Evolutionary conservation across 1,284 basidiomycete species (phyloP), one percentile per base, ranked within the genome.

Genomic region (Ceratobasidium sp.): DNA sequence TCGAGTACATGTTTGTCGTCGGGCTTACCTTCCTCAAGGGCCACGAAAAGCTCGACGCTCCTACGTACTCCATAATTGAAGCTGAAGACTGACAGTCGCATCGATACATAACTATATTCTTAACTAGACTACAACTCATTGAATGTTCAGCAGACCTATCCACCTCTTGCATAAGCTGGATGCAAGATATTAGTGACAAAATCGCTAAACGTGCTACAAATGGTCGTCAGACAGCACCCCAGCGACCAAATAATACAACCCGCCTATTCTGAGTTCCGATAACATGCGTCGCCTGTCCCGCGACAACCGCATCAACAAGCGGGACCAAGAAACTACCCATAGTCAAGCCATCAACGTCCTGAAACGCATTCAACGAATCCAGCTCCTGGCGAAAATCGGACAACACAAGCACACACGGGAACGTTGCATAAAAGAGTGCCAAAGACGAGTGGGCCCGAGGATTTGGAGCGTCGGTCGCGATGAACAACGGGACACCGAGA

Each of bases 1-100:
- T 98, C 74, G 95, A 98, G 83, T 98, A 98, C 84, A 84, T 99
- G 78, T 99, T 99, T 85, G 91, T 98, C 81, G 92, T 98, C 77
- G 94, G 95, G 77, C 84, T 98, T 66, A 85, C 91, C 59, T 92
- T 95, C 85, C 89, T 98, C 80, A 90, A 95, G 78, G 94, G 92
- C 13, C 82, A 86, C 9, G 85, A 88, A 76, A 91, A 92, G 83
- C 87, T 98, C 74, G 89, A 95, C 80, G 95, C 94, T 43, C 95
- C 96, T 2, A 84, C 90, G 22, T 98, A 96, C 84, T 93, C 92
- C 58, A 90, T 97, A 81, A 85, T 94, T 79, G 87, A 96, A 81
- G 85, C 87, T 74, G 88, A 92, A 74, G 92, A 94, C 80, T 94
- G 41, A 37, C 27, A 24, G n/a, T 56, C 14, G 19, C 22, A 39